These are phyloP conservation scores for Coniophora puteana DNA, from an alignment of 1,284 basidiomycete species.

Conservation along the genomic window DNA sequence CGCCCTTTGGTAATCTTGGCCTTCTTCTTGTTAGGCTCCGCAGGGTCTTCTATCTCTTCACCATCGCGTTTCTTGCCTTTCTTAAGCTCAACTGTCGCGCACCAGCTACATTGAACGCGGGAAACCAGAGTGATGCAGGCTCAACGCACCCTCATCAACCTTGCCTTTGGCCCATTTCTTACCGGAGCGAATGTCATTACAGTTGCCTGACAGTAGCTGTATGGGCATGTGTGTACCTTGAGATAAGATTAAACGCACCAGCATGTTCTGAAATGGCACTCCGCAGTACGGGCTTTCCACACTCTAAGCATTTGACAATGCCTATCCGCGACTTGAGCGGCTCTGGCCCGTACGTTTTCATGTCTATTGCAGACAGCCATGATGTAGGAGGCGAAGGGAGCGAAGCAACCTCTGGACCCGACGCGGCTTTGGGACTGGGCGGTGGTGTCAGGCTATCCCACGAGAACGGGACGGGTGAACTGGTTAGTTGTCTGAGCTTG, in stretches of 20 bases:
- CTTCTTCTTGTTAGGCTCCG: conserved; percentile 71
- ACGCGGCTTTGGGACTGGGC: conserved; percentile 24
- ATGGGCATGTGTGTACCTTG: conserved; percentile 6
- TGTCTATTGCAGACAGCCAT: conserved; percentile 81
- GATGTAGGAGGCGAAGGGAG: conserved; percentile 69
- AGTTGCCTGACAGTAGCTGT: conserved; percentile 28
- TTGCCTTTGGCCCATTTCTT: conserved; percentile 30
- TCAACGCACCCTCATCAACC: conserved; percentile 42
- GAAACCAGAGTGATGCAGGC: conserved; percentile 16
- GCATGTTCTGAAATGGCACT: conserved; percentile 75
- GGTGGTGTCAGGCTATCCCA: conserved; percentile 48
- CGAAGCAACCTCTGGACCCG: conserved; percentile 32
- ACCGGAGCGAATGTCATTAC: conserved; percentile 27
- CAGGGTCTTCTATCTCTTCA: conserved; percentile 54
- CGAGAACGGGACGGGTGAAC: conserved; percentile 45
- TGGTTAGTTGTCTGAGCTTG: conserved; percentile 50
- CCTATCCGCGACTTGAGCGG: conserved; percentile 70
- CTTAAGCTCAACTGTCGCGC: conserved; percentile 23
- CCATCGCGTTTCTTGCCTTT: conserved; percentile 70
- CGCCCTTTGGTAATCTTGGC: conserved; percentile 74
- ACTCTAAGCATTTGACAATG: conserved; percentile 74
- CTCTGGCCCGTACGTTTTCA: conserved; percentile 81
- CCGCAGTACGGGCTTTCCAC: conserved; percentile 71
- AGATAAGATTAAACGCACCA: conserved; percentile 41
- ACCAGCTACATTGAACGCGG: conserved; percentile 2